Base-by-base conservation (phyloP, 2,329 filamentous ascomycete species). In the Cercospora sojina region DNA sequence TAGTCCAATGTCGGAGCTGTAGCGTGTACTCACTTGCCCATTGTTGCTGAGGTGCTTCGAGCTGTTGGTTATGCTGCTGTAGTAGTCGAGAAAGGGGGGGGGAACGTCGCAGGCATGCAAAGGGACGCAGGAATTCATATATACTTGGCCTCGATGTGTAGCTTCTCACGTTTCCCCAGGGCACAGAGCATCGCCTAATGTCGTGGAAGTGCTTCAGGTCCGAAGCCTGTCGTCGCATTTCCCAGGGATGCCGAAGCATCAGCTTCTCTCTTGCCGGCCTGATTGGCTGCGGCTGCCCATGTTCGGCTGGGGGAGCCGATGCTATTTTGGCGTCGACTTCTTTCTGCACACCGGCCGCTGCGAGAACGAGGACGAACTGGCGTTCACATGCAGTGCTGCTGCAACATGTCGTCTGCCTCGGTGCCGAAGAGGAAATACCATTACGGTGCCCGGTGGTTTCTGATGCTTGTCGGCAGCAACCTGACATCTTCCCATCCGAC, bases 1-100 rank as follows among this genome's bases (percentile, higher is more conserved):
- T 1, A 2, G n/a, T 64, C 3, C 38, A 3, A 7, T 9, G 12
- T 9, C 12, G 12, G 35, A 31, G 29, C 58, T 13, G 23, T 23
- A n/a, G 55, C 35, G 29, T 51, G 27, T 27, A 65, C 66, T 65
- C 64, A 70, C 67, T 68, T 71, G 31, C 60, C 62, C 66, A 70
- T 70, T 31, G 23, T 68, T 56, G 41, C 60, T 23, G 58, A 27
- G 20, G 59, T 59, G 49, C 23, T 49, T 23, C 27, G 18, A 31
- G 32, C 41, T 56, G 32, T 58, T 43, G 43, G 5, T 23, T 18
- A 13, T 32, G 23, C n/a, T 43, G 18, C 23, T 57, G 7, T n/a
- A 43, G 18, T 23, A 27, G 35, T 20, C 56, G 55, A 55, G 43
- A 13, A 43, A n/a, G 18, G 23, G 31, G n/a, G n/a, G 5, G 20